These are phyloP conservation scores for Acer saccharum DNA, from an alignment of 345 rosid species.

Conservation along the genomic window DNA sequence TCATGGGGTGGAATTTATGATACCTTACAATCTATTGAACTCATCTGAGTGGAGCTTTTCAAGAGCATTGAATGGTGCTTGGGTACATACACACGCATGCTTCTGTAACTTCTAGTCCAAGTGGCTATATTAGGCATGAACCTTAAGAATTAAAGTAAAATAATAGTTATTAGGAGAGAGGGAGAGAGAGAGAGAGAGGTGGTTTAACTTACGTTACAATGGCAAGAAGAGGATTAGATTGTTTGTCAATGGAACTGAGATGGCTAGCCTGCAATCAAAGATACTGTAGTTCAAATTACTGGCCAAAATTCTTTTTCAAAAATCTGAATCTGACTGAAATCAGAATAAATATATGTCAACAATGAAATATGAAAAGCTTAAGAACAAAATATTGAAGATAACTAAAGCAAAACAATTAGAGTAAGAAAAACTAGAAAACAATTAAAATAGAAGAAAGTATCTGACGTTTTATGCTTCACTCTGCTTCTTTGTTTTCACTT, in stretches of 20 bases:
- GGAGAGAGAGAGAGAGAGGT: conserved; percentile 7
- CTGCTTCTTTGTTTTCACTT: conserved; percentile 75
- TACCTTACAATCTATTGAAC: conserved; percentile 1
- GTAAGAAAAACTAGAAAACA: too few relatives aligned
- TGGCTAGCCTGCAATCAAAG: conserved; percentile 45
- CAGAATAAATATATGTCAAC: too few relatives aligned
- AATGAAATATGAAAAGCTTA: too few relatives aligned
- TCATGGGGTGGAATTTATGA: background rate
- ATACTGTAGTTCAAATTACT: conserved; percentile 9
- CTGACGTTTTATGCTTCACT: conserved; percentile 36
- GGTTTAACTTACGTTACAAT: conserved; percentile 60
- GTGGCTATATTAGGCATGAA: conserved; percentile 80
- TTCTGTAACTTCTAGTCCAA: conserved; percentile 81
- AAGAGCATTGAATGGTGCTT: conserved; percentile 77
- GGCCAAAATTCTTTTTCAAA: background rate
- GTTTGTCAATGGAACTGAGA: conserved; percentile 40
- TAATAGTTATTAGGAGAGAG: background rate
- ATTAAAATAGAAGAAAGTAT: too few relatives aligned
- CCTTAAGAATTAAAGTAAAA: conserved; percentile 36
- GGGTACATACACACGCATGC: conserved; percentile 67
- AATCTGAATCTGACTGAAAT: too few relatives aligned
- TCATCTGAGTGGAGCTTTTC: conserved; percentile 61
- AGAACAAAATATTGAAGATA: too few relatives aligned
- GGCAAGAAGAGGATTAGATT: conserved; percentile 60
- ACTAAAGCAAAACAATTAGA: too few relatives aligned